Evolutionary conservation across 2,329 filamentous ascomycete species (phyloP), one percentile per base, ranked within the genome.

Genomic region (Drechslerella coelobrocha): DNA sequence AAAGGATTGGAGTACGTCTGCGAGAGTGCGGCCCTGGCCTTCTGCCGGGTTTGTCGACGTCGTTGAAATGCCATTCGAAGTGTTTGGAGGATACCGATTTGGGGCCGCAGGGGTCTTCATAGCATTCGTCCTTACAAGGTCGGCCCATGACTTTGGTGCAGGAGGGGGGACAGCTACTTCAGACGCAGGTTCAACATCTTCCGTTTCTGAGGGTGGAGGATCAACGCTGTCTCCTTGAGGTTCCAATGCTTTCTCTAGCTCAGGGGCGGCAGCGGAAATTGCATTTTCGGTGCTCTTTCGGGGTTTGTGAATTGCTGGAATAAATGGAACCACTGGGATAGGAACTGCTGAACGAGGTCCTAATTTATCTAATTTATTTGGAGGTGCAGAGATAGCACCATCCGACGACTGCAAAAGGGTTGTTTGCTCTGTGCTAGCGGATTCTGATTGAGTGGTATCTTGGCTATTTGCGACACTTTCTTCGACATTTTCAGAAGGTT

Each of bases 1-100:
- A 78, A 92, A 94, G 26, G 86, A 85, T 53, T 84, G 84, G 56
- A 99, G 83, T 34, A 90, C 90, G 75, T 97, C 90, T 2, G 86
- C 88, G 55, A 96, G 81, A 17, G 89, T 88, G 78, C 83, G 84
- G 68, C 78, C 81, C 77, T 86, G 84, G 10, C 81, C 78, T 12
- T 81, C 78, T 9, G 78, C 74, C 24, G 82, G 75, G 8, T 8
- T 48, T 12, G 24, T 31, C 6, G 24, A 24, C 14, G 29, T 21
- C 9, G 45, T 14, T 2, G 50, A 10, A 17, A 26, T 26, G 9
- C 81, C 81, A 55, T 81, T 34, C 73, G 61, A 57, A 27, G 73
- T 68, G 75, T 72, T 72, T 17, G 76, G 63, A 48, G 75, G 71
- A 47, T 75, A 71, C 7, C 77, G 74, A 17, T 77, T 75, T 12